These are phyloP conservation scores for Aspergillus leporis DNA, from an alignment of 495 filamentous ascomycete genomes.

Conservation along the genomic window DNA sequence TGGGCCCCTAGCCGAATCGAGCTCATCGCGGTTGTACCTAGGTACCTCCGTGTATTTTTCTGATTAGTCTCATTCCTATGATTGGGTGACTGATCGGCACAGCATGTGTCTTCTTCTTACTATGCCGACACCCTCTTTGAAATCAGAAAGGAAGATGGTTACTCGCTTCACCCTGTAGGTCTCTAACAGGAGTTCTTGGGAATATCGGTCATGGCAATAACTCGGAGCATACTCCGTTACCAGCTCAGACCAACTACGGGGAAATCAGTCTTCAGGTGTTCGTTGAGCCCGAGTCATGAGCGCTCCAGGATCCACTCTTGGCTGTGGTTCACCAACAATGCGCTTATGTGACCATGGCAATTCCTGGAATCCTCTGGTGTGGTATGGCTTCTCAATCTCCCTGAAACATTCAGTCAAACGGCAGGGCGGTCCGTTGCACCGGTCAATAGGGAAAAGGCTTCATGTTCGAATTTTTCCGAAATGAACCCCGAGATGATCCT, in stretches of 20 bases:
- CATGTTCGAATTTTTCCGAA: not conserved
- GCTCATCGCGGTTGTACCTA: not conserved
- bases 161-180: not conserved
- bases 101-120: not conserved
- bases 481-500: not conserved
- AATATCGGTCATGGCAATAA: not conserved
- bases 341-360: slow-evolving; percentile 12
- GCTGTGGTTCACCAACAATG: not conserved
- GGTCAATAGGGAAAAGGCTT: slow-evolving; percentile 6
- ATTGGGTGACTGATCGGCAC: not conserved
- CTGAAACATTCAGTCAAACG: slow-evolving; percentile 28
- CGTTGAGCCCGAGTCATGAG: slow-evolving; percentile 12
- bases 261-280: not conserved
- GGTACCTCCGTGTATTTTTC: not conserved
- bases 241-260: slow-evolving; percentile 18
- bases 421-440: slow-evolving; percentile 29
- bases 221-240: slow-evolving; percentile 30
- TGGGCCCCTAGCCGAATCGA: not conserved
- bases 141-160: slow-evolving; percentile 8
- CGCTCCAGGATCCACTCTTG: slow-evolving; percentile 23
- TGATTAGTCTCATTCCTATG: not conserved
- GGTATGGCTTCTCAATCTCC: slow-evolving; percentile 9
- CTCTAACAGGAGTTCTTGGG: not conserved
- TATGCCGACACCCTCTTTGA: not conserved
- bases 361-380: slow-evolving; percentile 15